These are phyloP conservation scores for Ustulina deusta DNA, from an alignment of 2,329 filamentous ascomycete species.

Conservation along the genomic window DNA sequence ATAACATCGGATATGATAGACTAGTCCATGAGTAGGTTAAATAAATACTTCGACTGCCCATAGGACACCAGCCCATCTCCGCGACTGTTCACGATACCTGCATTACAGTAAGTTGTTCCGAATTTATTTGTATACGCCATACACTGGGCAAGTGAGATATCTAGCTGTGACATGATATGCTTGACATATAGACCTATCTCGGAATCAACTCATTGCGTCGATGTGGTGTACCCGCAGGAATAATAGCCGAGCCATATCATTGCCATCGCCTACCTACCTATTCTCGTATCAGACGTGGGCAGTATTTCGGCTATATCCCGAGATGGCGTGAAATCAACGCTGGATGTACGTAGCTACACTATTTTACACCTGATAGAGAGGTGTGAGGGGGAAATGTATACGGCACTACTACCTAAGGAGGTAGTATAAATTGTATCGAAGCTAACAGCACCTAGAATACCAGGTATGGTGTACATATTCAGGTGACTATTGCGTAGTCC, in stretches of 20 bases:
- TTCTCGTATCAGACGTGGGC: slow-evolving; percentile 3
- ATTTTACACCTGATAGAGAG: too few relatives aligned
- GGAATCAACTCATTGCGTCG: slow-evolving; percentile 8
- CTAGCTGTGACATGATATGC: slow-evolving; percentile 2
- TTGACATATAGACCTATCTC: background rate
- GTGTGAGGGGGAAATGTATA: too few relatives aligned
- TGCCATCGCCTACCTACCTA: background rate
- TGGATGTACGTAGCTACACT: background rate
- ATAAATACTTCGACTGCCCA: background rate
- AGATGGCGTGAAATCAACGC: slow-evolving; percentile 15
- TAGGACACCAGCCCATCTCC: background rate
- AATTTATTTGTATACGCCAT: background rate
- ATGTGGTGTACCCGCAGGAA: slow-evolving; percentile 19
- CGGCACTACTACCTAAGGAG: too few relatives aligned
- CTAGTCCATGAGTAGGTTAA: background rate
- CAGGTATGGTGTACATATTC: too few relatives aligned
- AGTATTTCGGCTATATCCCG: slow-evolving; percentile 32
- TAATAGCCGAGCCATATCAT: slow-evolving; percentile 17
- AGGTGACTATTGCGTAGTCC: too few relatives aligned
- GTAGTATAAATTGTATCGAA: too few relatives aligned
- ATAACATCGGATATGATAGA: background rate
- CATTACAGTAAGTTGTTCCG: background rate
- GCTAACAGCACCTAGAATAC: too few relatives aligned
- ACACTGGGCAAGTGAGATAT: background rate
- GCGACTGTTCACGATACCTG: background rate